Evolutionary conservation across 2,329 filamentous ascomycete species (phyloP).

Genomic region (Fusarium continuum): DNA sequence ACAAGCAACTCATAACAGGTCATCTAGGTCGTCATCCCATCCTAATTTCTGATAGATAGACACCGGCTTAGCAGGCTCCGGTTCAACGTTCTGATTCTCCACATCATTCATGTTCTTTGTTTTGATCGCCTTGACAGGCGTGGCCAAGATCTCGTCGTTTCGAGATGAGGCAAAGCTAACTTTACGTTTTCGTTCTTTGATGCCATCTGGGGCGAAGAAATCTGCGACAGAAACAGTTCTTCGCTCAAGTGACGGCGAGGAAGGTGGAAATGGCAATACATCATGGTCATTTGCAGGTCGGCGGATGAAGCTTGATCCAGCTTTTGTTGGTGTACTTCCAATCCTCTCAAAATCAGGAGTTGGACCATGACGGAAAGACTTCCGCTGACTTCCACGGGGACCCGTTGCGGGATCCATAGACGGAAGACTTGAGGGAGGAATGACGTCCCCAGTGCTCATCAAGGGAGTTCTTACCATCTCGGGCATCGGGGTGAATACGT

Average conservation of each 20-base stretch:
- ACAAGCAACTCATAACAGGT: slow-evolving; percentile 49
- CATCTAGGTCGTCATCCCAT: slow-evolving; percentile 67
- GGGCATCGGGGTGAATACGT: slow-evolving; percentile 53
- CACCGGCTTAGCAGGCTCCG: slow-evolving; percentile 40
- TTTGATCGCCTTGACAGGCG: slow-evolving; percentile 51
- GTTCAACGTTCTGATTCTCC: slow-evolving; percentile 15
- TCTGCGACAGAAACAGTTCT: slow-evolving; percentile 28
- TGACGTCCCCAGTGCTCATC: slow-evolving; percentile 43
- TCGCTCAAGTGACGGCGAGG: slow-evolving; percentile 49
- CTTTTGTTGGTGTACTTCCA: slow-evolving; percentile 46
- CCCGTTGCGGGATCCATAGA: slow-evolving; percentile 55
- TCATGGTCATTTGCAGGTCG: slow-evolving; percentile 41
- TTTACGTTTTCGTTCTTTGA: slow-evolving; percentile 24
- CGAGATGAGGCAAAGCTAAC: slow-evolving; percentile 28
- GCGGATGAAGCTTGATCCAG: slow-evolving; percentile 43
- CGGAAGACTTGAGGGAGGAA: slow-evolving; percentile 51
- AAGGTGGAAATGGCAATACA: slow-evolving; percentile 45
- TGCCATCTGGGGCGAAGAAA: slow-evolving; percentile 18
- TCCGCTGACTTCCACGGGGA: slow-evolving; percentile 45
- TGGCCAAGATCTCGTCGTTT: slow-evolving; percentile 47
- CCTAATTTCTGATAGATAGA: slow-evolving; percentile 65
- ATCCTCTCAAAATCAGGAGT: slow-evolving; percentile 46
- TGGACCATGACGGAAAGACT: slow-evolving; percentile 45
- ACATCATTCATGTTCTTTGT: slow-evolving; percentile 13
- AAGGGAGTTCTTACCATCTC: slow-evolving; percentile 35